These are phyloP conservation scores for Protomyces arabidopsidicola DNA, from an alignment of 1,139 yeast species.

Conservation along the genomic window DNA sequence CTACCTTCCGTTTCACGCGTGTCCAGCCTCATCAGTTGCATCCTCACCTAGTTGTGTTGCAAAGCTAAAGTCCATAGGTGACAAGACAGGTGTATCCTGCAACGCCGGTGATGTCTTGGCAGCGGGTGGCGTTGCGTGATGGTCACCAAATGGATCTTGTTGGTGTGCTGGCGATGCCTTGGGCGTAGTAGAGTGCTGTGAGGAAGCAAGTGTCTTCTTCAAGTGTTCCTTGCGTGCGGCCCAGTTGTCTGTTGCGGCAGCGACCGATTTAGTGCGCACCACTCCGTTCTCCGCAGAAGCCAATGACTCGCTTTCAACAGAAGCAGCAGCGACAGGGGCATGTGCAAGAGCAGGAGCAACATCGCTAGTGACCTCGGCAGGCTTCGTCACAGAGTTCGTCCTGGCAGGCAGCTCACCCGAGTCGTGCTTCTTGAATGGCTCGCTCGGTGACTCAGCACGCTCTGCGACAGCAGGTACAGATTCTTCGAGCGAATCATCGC, in stretches of 20 bases:
- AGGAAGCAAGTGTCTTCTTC: slow-evolving; percentile 19
- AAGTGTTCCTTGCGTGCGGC: slow-evolving; percentile 22
- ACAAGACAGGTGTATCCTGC: slow-evolving; percentile 17
- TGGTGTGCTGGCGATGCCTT: slow-evolving; percentile 9
- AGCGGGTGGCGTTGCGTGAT: background rate
- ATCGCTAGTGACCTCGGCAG: background rate
- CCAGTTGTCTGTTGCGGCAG: slow-evolving; percentile 19
- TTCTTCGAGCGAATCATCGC: slow-evolving; percentile 21
- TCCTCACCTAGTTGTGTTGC: background rate
- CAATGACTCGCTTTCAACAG: background rate
- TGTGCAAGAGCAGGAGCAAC: background rate
- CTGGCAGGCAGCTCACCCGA: background rate
- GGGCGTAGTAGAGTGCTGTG: slow-evolving; percentile 1
- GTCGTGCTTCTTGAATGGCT: background rate
- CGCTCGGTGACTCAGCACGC: background rate
- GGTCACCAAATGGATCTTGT: slow-evolving; percentile 16
- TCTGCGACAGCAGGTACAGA: background rate
- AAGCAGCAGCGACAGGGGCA: background rate
- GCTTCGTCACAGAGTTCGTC: background rate
- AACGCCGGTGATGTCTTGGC: slow-evolving; percentile 1
- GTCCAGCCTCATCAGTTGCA: background rate
- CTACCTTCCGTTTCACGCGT: background rate
- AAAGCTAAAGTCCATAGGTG: slow-evolving; percentile 19
- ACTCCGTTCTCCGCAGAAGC: background rate
- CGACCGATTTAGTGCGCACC: slow-evolving; percentile 13